Percentiles rank a stretch among this genome's conserved stretches.
phyloP scores from a whole-genome alignment of 2,329 filamentous ascomycete genomes.

The Diplodia sapinea region DNA sequence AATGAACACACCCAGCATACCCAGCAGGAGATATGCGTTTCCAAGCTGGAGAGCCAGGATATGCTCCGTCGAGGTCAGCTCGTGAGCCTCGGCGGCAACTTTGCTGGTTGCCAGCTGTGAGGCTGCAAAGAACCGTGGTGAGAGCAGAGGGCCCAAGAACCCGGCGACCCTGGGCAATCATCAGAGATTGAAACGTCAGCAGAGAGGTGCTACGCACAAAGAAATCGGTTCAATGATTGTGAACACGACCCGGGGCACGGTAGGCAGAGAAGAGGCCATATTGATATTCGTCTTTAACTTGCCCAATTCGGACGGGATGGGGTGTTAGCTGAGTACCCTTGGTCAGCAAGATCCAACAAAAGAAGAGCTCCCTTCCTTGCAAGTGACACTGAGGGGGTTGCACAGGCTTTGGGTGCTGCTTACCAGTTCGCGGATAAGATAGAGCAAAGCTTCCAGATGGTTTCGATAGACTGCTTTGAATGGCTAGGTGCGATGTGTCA shows the following conservation, averaged over 20 bases:
- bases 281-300: neutral
- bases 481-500: neutral
- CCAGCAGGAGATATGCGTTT: conserved; percentile 71
- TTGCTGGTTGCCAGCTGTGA: conserved; percentile 33
- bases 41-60: conserved; percentile 71
- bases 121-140: conserved; percentile 34
- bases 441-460: neutral
- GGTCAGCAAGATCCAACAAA: neutral
- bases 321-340: neutral
- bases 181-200: neutral
- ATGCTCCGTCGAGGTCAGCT: conserved; percentile 38
- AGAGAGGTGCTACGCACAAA: conserved; percentile 30
- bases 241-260: conserved; percentile 34
- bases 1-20: conserved; percentile 67
- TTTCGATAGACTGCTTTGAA: neutral
- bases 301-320: neutral
- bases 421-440: neutral
- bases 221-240: conserved; percentile 36
- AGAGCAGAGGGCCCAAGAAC: conserved; percentile 34
- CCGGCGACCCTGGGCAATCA: conserved; percentile 32
- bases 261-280: conserved; percentile 34
- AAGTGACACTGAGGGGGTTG: neutral
- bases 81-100: conserved; percentile 13
- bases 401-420: neutral
- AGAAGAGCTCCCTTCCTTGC: neutral